Conservation (phyloP, 768 basidiomycete species). For the Trametes punicea region DNA sequence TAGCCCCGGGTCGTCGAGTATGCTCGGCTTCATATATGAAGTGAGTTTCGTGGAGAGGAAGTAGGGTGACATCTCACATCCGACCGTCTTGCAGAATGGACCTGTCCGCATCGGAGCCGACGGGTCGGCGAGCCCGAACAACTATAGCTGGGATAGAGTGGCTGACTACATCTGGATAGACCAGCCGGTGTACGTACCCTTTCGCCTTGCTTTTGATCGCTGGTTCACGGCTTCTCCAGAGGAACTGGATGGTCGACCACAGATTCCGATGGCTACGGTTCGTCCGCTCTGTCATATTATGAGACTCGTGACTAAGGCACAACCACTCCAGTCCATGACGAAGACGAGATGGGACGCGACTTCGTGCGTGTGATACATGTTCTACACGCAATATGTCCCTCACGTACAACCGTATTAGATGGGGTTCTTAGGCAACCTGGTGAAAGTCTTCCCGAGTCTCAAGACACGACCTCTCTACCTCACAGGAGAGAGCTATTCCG, state of each 20-base stretch:
- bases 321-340: slow-evolving; percentile 33
- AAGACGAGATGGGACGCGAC: slow-evolving; percentile 61
- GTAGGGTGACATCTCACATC: no score
- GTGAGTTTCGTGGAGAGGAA: slow-evolving; percentile 19
- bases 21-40: slow-evolving; percentile 63
- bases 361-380: slow-evolving; percentile 35
- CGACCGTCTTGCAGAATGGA: slow-evolving; percentile 66
- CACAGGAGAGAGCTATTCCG: slow-evolving; percentile 75
- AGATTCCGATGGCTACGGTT: slow-evolving; percentile 56
- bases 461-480: slow-evolving; percentile 63
- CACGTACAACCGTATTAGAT: slow-evolving; percentile 40
- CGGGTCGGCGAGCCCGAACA: slow-evolving; percentile 47
- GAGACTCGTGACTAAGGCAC: not conserved
- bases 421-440: slow-evolving; percentile 67
- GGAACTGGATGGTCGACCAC: slow-evolving; percentile 65
- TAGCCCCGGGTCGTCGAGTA: slow-evolving; percentile 69
- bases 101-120: slow-evolving; percentile 57
- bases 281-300: not conserved
- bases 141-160: slow-evolving; percentile 54
- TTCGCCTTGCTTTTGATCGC: not conserved
- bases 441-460: slow-evolving; percentile 71
- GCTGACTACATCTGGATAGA: slow-evolving; percentile 75
- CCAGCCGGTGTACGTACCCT: slow-evolving; percentile 53
- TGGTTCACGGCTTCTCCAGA: slow-evolving; percentile 26
- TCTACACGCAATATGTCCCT: not conserved